Percentiles rank a stretch among this genome's conserved stretches.
Evolutionary conservation across 2,329 filamentous ascomycete species (phyloP).

Genomic region (Ramularia endophylla): DNA sequence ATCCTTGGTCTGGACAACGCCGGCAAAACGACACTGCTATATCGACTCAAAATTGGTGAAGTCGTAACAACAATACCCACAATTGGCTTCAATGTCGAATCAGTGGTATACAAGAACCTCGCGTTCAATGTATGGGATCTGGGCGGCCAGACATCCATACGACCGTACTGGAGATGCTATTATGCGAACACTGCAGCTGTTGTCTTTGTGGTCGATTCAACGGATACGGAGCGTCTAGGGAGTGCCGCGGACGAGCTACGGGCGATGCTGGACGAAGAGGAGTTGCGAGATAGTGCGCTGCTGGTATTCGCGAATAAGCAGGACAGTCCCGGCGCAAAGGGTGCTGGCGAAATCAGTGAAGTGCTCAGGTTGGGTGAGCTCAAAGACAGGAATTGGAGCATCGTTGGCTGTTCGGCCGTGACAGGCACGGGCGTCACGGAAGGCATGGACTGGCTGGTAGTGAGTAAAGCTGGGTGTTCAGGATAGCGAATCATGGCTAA

Average conservation of each 20-base stretch:
- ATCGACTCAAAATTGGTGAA: conserved; percentile 94
- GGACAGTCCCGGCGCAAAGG: conserved; percentile 94
- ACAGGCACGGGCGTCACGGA: conserved; percentile 92
- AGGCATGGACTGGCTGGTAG: conserved; percentile 99
- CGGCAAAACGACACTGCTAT: conserved; percentile 94
- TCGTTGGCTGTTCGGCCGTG: conserved; percentile 94
- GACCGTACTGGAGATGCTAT: conserved; percentile 99
- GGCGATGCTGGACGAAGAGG: conserved; percentile 96
- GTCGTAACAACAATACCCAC: conserved; percentile 99
- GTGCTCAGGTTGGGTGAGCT: conserved; percentile 84
- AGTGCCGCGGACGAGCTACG: conserved; percentile 89
- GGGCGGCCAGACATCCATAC: conserved; percentile 96
- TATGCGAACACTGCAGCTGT: conserved; percentile 98
- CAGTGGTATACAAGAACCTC: conserved; percentile 95
- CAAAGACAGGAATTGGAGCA: conserved; percentile 97
- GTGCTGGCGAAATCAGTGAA: conserved; percentile 93
- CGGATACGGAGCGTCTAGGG: conserved; percentile 89
- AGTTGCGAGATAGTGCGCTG: conserved; percentile 84
- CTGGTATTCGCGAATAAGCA: conserved; percentile 99
- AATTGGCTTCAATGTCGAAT: conserved; percentile 99
- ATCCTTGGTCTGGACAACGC: conserved; percentile 74
- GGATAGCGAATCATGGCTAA: background rate
- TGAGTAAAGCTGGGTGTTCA: conserved; percentile 41
- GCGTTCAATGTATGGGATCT: conserved; percentile 99
- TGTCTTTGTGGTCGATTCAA: conserved; percentile 97